Evolutionary conservation across 2,329 filamentous ascomycete genomes (phyloP).

Genomic region (Coleophoma eucalyptorum): DNA sequence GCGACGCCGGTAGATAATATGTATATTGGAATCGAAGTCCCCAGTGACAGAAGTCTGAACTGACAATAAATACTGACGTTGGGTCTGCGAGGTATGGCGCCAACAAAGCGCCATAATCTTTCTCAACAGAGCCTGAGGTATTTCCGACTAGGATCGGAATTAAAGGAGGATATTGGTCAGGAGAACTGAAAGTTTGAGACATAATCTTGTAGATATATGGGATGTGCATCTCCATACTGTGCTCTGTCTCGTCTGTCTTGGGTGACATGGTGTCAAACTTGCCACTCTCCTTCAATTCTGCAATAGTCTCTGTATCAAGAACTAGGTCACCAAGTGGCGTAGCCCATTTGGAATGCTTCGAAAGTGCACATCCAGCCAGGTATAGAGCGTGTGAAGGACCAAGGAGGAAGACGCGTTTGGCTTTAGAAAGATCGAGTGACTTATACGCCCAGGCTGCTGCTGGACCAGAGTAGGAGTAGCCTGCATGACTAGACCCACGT

Average conservation of each 20-base stretch:
- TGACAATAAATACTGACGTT: slow-evolving; percentile 78
- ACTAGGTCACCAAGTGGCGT: slow-evolving; percentile 71
- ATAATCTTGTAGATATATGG: slow-evolving; percentile 86
- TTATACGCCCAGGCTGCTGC: slow-evolving; percentile 96
- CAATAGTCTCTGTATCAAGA: slow-evolving; percentile 56
- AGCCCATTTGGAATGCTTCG: slow-evolving; percentile 64
- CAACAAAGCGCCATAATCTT: slow-evolving; percentile 64
- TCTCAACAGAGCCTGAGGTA: slow-evolving; percentile 63
- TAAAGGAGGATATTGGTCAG: slow-evolving; percentile 63
- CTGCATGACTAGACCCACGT: slow-evolving; percentile 68
- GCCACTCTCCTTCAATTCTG: slow-evolving; percentile 46
- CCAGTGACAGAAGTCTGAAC: slow-evolving; percentile 98
- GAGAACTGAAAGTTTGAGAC: slow-evolving; percentile 42
- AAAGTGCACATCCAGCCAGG: slow-evolving; percentile 72
- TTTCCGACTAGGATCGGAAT: slow-evolving; percentile 85
- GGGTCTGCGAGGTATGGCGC: slow-evolving; percentile 74
- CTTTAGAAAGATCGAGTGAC: slow-evolving; percentile 73
- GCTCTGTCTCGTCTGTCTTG: slow-evolving; percentile 72
- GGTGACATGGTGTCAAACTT: slow-evolving; percentile 62
- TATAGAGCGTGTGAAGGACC: slow-evolving; percentile 90
- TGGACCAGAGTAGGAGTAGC: slow-evolving; percentile 86
- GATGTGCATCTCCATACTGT: slow-evolving; percentile 95
- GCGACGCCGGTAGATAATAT: slow-evolving; percentile 60
- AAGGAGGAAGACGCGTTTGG: slow-evolving; percentile 86
- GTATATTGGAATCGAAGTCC: slow-evolving; percentile 80